Base-by-base conservation (phyloP, 352 stramenopile species). In the Globisporangium yorkense region DNA sequence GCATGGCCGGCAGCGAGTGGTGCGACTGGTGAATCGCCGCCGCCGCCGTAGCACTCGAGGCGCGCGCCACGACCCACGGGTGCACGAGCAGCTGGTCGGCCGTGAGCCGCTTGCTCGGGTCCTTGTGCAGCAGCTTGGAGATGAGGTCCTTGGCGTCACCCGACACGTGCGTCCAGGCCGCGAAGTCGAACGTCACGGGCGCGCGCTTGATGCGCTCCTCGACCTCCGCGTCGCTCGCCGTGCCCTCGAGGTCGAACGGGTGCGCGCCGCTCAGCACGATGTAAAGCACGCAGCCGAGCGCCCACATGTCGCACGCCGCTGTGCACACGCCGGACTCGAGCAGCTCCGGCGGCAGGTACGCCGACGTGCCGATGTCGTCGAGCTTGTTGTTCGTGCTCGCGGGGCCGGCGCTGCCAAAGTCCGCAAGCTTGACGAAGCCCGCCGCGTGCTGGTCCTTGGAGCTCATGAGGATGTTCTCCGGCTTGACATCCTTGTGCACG, bases 261-360 rank as follows among this genome's bases (percentile, higher is more conserved):
- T 98, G 92, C 15, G 85, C 69, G 43, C 92, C 91, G 35, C 86
- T 94, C 12, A 98, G 76, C 77, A 96, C 89, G 54, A 98, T 97
- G 72, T 97, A 98, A 6, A 98, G 74, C 72, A 98, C 96, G 45
- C 95, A 92, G 33, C 94, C 94, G 9, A 97, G 65, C 0, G 80
- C 74, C 84, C 84, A 94, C 73, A 92, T 87, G 68, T 94, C 84
- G 20, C 74, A 84, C 12, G 75, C 78, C 9, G 72, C 74, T 0
- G 81, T 88, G 63, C 79, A 91, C 2, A 75, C 41, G 3, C 74
- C 75, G 7, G 63, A 70, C 3, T 70, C 65, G 12, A 91, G 58
- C 15, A 89, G 47, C 67, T 94, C 84, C 16, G 84, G 84, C 18
- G 84, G 60, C 52, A 86, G 43, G 39, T 94, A 94, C 16, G 77